Conservation (phyloP, 345 rosid genomes). For the Eucalyptus pauciflora region DNA sequence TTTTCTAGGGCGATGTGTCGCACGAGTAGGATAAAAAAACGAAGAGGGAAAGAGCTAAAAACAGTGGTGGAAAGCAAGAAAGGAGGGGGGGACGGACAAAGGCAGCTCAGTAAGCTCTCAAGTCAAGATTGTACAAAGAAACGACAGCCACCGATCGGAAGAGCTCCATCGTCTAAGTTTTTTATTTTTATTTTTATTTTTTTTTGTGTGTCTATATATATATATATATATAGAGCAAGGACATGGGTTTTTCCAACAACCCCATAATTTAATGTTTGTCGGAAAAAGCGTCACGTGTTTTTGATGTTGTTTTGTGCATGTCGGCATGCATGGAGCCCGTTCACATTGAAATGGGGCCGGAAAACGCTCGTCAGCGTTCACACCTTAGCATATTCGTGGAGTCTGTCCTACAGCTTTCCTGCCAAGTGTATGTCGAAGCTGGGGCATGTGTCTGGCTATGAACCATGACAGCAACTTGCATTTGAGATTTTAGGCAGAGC, state of each 20-base stretch:
- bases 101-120: background rate
- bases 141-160: background rate
- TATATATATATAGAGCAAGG: background rate
- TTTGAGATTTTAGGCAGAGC: background rate
- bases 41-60: background rate
- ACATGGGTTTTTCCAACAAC: background rate
- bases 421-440: background rate
- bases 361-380: background rate
- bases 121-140: background rate
- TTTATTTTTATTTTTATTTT: no score
- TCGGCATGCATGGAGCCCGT: background rate
- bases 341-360: background rate
- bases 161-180: background rate
- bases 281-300: background rate
- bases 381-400: background rate
- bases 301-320: background rate
- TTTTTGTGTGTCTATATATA: no score
- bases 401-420: background rate
- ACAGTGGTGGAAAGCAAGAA: background rate
- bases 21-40: background rate
- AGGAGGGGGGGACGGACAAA: background rate
- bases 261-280: background rate
- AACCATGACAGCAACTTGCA: background rate
- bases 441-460: background rate
- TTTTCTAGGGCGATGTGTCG: background rate